Evolutionary conservation across 306 rosid genomes (phyloP), one percentile per base, ranked within the genome.

Genomic region (Parietaria judaica): DNA sequence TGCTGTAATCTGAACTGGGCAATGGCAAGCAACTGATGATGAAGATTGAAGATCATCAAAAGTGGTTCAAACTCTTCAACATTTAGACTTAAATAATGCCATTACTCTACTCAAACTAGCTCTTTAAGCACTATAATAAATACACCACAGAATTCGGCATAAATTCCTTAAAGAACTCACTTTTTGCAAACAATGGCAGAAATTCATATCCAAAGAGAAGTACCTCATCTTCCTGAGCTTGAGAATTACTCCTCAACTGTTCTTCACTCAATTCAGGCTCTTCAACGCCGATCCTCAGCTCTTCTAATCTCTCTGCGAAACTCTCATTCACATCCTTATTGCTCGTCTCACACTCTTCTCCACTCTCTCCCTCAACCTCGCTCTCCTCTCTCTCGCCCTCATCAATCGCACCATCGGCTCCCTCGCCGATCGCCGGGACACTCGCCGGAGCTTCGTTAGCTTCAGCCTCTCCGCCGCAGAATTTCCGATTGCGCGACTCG

Each of bases 191-290:
- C 1, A 23, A 23, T 23, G 31, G 7, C 14, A 8, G 10, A 11
- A 12, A 36, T 57, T 36, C 8, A 13, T 9, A 36, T 39, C 37
- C n/a, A 44, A 44, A 39, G 31, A 45, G 45, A 34, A 14, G 31
- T 69, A 90, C 97, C 97, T 90, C 97, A 66, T 90, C 88, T 74
- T 70, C 81, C 82, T 90, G 96, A 63, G 77, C 78, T 70, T 76
- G 95, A 64, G 84, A 88, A 70, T 87, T 87, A 69, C 63, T 76
- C 66, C 68, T 70, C 66, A 78, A 73, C 73, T 78, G 84, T 65
- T 90, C 84, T 15, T 76, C 84, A 5, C 83, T 70, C 81, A 85
- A 79, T 48, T 76, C 74, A 36, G 79, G 81, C 74, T 79, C 81
- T 68, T 77, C 61, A 12, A 59, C 51, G 14, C 58, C 54, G 44